Evolutionary conservation across 345 rosid species (phyloP).

Genomic region (Pugionium cornutum): DNA sequence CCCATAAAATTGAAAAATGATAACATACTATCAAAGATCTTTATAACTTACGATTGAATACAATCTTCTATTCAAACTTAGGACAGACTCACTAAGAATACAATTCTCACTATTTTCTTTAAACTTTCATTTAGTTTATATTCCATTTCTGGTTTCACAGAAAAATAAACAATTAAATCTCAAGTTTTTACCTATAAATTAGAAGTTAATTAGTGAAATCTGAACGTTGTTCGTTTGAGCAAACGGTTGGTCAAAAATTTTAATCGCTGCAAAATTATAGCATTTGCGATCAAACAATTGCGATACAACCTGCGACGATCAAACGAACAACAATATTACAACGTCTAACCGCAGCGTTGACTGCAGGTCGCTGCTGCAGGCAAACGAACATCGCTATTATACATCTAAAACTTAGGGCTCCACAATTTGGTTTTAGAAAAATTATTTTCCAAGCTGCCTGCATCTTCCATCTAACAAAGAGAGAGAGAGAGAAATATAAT

Average conservation of each 20-base stretch:
- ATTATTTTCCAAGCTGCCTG: slow-evolving; percentile 18
- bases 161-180: neutral
- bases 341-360: too few species aligned
- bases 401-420: slow-evolving; percentile 3
- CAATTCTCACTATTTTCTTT: neutral
- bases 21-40: too few species aligned
- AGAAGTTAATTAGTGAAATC: neutral
- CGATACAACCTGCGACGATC: too few species aligned
- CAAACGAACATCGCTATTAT: too few species aligned
- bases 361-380: too few species aligned
- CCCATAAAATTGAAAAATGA: slow-evolving; percentile 37
- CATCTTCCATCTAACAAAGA: slow-evolving; percentile 10
- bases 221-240: too few species aligned
- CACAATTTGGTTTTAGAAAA: neutral
- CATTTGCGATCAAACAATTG: too few species aligned
- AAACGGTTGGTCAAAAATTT: too few species aligned
- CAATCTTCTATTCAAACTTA: too few species aligned
- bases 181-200: neutral
- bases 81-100: slow-evolving; percentile 13
- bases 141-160: slow-evolving; percentile 1
- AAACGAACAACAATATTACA: too few species aligned
- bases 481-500: neutral
- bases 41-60: too few species aligned
- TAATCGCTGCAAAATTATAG: too few species aligned
- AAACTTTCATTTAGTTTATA: neutral